Conservation (phyloP, 495 filamentous ascomycete species). For the Friedmanniomyces simplex region DNA sequence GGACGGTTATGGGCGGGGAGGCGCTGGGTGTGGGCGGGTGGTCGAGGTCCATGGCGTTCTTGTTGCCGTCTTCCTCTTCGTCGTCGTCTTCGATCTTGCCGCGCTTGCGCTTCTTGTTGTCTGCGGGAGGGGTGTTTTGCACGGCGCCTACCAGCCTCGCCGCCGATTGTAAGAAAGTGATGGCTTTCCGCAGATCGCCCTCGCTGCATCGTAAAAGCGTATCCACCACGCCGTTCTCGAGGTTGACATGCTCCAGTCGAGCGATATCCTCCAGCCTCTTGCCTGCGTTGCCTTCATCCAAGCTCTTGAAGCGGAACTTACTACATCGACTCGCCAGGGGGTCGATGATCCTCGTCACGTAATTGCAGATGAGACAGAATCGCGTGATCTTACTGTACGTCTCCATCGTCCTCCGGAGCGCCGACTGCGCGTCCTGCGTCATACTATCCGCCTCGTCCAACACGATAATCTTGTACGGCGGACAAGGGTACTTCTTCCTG, state of each 20-base stretch:
- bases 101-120: constrained; percentile 36
- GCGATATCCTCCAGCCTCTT: constrained; percentile 72
- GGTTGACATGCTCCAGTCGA: constrained; percentile 54
- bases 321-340: constrained; percentile 83
- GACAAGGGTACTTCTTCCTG: constrained; percentile 73
- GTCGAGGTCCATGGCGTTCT: constrained; percentile 44
- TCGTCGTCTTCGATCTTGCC: constrained; percentile 50
- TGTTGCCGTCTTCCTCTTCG: constrained; percentile 37
- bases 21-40: constrained; percentile 30
- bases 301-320: constrained; percentile 96
- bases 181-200: constrained; percentile 88
- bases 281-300: constrained; percentile 73
- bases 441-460: constrained; percentile 96
- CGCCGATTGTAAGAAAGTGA: constrained; percentile 89
- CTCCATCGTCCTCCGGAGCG: constrained; percentile 91
- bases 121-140: constrained; percentile 4
- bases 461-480: constrained; percentile 97
- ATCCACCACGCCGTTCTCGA: constrained; percentile 71
- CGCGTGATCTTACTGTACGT: constrained; percentile 91
- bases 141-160: constrained; percentile 64
- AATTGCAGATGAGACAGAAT: constrained; percentile 98
- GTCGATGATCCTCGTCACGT: constrained; percentile 96
- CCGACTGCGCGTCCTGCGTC: constrained; percentile 96
- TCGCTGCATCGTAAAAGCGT: constrained; percentile 79
- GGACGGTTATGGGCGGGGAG: constrained; percentile 50